Conservation (phyloP, 768 basidiomycete genomes). For the Suillus hirtellus region DNA sequence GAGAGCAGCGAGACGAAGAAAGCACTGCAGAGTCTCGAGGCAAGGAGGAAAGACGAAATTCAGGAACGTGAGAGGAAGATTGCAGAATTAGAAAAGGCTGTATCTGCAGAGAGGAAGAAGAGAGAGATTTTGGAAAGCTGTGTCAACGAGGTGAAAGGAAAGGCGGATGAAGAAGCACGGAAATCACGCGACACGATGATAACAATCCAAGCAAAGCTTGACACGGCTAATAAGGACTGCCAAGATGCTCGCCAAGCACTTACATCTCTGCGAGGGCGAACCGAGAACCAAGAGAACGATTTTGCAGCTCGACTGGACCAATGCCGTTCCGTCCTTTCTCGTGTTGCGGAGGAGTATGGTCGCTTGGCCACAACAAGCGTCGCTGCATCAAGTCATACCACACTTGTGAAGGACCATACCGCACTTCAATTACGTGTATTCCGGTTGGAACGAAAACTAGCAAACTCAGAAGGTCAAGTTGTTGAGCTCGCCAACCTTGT, state of each 20-base stretch:
- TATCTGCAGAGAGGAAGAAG: slow-evolving; percentile 51
- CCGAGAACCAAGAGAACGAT: slow-evolving; percentile 42
- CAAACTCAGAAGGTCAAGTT: slow-evolving; percentile 68
- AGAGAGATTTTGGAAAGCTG: slow-evolving; percentile 48
- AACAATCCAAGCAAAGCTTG: slow-evolving; percentile 39
- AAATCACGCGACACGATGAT: slow-evolving; percentile 35
- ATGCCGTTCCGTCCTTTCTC: slow-evolving; percentile 44
- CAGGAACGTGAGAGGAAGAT: slow-evolving; percentile 55
- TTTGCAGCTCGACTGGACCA: slow-evolving; percentile 54
- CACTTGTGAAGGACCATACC: slow-evolving; percentile 42
- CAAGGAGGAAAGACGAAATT: slow-evolving; percentile 54
- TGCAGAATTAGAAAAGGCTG: slow-evolving; percentile 53
- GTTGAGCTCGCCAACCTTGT: slow-evolving; percentile 62
- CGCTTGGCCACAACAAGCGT: slow-evolving; percentile 49
- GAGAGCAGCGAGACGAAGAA: slow-evolving; percentile 54
- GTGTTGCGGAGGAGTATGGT: slow-evolving; percentile 56
- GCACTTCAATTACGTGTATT: slow-evolving; percentile 42
- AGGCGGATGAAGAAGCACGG: slow-evolving; percentile 41
- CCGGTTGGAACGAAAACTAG: slow-evolving; percentile 67
- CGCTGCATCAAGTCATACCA: slow-evolving; percentile 33
- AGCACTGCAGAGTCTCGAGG: slow-evolving; percentile 48
- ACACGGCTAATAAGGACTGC: slow-evolving; percentile 38
- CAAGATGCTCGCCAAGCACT: slow-evolving; percentile 36
- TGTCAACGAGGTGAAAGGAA: slow-evolving; percentile 43
- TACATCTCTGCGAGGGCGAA: slow-evolving; percentile 30